These are phyloP conservation scores for Gaillardinia entomophila DNA, from an alignment of 805 yeast genomes.

Conservation along the genomic window DNA sequence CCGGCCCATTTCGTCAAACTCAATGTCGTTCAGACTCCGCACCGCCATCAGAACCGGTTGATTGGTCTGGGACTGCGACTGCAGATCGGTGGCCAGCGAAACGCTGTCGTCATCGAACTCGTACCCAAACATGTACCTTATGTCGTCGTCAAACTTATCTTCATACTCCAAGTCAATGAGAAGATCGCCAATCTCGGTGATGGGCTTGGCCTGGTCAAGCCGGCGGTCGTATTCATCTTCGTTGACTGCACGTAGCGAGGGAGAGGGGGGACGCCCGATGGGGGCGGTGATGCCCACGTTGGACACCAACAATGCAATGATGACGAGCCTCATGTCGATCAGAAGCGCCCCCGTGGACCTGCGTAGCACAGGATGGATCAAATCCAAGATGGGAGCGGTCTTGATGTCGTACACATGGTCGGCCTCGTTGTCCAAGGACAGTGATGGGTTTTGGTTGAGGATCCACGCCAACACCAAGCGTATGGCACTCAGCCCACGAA, in stretches of 20 bases:
- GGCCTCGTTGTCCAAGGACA: conserved; percentile 7
- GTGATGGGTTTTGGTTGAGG: conserved; percentile 41
- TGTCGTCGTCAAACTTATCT: conserved; percentile 67
- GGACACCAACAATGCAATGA: conserved; percentile 42
- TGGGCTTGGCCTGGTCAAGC: conserved; percentile 12
- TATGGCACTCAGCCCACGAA: conserved; percentile 61
- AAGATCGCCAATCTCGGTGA: conserved; percentile 45
- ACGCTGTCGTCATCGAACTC: conserved; percentile 32
- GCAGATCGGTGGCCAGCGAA: neutral
- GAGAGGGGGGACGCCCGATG: conserved; percentile 2
- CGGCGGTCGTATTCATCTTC: conserved; percentile 12
- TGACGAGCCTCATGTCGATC: conserved; percentile 53
- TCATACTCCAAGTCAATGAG: conserved; percentile 51
- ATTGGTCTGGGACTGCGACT: neutral
- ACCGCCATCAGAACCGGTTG: conserved; percentile 10
- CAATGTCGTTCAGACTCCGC: conserved; percentile 21
- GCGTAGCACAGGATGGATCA: conserved; percentile 66
- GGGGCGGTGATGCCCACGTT: conserved; percentile 17
- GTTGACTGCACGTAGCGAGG: neutral
- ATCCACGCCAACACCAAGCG: conserved; percentile 58
- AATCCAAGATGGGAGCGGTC: conserved; percentile 53
- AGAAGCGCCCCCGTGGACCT: conserved; percentile 43
- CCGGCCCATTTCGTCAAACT: conserved; percentile 53
- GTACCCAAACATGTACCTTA: conserved; percentile 52
- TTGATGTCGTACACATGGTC: conserved; percentile 45